phyloP scores from a whole-genome alignment of 805 yeast species.

The Martiniozyma abietophila region DNA sequence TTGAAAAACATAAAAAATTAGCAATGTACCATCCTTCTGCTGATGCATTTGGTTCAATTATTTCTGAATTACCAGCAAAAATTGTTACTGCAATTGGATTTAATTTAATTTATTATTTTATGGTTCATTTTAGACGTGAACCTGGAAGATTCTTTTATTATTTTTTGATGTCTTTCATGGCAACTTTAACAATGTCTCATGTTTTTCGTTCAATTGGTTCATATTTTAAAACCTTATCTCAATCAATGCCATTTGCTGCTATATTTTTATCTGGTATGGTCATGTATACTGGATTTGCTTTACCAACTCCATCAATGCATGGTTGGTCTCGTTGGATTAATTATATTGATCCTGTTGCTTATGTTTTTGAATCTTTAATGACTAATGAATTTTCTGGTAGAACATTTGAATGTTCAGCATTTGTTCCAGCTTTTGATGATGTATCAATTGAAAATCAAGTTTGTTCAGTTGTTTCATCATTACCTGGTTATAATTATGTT shows the following conservation, averaged over 20 bases:
- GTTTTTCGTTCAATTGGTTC: conserved; percentile 47
- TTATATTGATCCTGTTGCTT: conserved; percentile 49
- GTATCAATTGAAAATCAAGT: conserved; percentile 17
- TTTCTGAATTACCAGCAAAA: conserved; percentile 48
- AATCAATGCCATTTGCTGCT: conserved; percentile 53
- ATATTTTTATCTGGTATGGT: conserved; percentile 38
- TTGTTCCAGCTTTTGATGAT: conserved; percentile 34
- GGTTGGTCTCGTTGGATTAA: conserved; percentile 64
- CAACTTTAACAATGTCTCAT: conserved; percentile 46
- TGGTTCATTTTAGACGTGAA: conserved; percentile 43
- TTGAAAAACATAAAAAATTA: conserved; percentile 49
- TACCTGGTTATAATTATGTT: conserved; percentile 43
- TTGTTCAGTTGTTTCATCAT: conserved; percentile 43
- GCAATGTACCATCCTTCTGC: conserved; percentile 50
- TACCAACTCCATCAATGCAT: conserved; percentile 46
- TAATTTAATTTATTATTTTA: conserved; percentile 42
- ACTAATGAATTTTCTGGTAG: conserved; percentile 46
- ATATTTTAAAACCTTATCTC: conserved; percentile 34
- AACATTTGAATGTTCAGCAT: conserved; percentile 36
- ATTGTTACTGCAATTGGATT: conserved; percentile 34
- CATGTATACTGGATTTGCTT: conserved; percentile 44
- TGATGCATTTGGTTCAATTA: conserved; percentile 51
- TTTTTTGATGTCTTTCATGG: conserved; percentile 32
- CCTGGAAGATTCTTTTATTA: conserved; percentile 50
- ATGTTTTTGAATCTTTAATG: conserved; percentile 49